Conservation (phyloP, 768 basidiomycete species). For the Suillus discolor region DNA sequence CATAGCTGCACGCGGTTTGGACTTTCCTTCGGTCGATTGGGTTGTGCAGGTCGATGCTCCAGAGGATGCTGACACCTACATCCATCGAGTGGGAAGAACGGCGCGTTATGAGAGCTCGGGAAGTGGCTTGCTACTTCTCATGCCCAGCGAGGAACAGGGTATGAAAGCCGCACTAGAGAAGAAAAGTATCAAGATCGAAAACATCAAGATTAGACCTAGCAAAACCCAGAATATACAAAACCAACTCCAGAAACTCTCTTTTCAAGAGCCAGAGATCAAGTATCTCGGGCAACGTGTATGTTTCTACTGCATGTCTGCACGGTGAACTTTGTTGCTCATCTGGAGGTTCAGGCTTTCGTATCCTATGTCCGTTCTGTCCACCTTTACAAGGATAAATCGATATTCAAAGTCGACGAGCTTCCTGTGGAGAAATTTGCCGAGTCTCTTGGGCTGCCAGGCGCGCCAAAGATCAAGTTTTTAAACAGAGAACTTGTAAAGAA, state of each 20-base stretch:
- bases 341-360: constrained; percentile 75
- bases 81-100: constrained; percentile 95
- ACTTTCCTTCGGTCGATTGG: constrained; percentile 97
- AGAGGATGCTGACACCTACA: constrained; percentile 97
- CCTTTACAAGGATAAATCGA: constrained; percentile 90
- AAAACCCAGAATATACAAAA: constrained; percentile 85
- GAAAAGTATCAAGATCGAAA: constrained; percentile 71
- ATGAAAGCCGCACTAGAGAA: constrained; percentile 73
- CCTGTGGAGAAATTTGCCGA: constrained; percentile 86
- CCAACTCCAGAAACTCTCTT: constrained; percentile 89
- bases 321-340: not conserved
- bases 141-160: constrained; percentile 93
- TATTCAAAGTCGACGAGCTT: constrained; percentile 85
- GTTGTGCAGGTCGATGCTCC: constrained; percentile 95
- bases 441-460: constrained; percentile 89
- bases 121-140: constrained; percentile 77
- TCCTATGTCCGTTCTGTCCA: constrained; percentile 93
- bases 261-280: constrained; percentile 96
- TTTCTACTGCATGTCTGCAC: constrained; percentile 13
- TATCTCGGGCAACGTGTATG: constrained; percentile 91
- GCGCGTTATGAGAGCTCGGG: constrained; percentile 92
- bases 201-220: constrained; percentile 87
- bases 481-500: constrained; percentile 65
- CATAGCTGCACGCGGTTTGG: constrained; percentile 92
- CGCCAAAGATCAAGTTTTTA: constrained; percentile 93